A percentile compares a stretch with the other conserved stretches of the same genome.
Conservation (phyloP, 2,329 filamentous ascomycete species). For the Madurella fahalii region DNA sequence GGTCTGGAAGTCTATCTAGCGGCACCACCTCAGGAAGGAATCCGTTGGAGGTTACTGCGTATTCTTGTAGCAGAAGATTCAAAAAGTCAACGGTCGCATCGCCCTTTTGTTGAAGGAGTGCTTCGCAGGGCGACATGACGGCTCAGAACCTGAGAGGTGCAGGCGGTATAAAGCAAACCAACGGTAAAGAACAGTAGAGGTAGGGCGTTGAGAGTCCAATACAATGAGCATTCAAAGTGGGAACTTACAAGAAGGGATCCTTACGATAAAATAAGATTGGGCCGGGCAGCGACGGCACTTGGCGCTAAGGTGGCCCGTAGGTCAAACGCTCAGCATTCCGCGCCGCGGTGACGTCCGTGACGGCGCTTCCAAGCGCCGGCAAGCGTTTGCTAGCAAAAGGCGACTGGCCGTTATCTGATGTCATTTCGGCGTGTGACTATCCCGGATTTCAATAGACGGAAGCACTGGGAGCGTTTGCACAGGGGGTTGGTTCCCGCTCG, state of each 20-base stretch:
- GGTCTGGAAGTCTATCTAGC: constrained; percentile 57
- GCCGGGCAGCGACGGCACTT: constrained; percentile 2
- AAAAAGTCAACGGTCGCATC: neutral
- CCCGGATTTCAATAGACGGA: too few species aligned
- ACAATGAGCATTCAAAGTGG: too few species aligned
- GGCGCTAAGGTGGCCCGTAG: neutral
- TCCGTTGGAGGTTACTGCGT: constrained; percentile 47
- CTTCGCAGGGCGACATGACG: constrained; percentile 21
- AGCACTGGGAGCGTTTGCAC: neutral
- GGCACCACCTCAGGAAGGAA: constrained; percentile 74
- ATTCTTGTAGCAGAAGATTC: constrained; percentile 11
- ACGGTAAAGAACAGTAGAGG: too few species aligned
- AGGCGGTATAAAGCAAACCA: neutral
- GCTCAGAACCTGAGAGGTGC: neutral
- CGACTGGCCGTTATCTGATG: constrained; percentile 5
- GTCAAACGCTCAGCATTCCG: neutral
- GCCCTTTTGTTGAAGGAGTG: neutral
- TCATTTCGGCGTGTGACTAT: constrained; percentile 5
- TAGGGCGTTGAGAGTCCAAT: too few species aligned
- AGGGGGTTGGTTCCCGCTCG: too few species aligned
- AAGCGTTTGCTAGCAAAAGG: too few species aligned
- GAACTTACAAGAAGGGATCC: neutral
- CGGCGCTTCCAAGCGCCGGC: neutral
- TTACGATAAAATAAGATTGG: neutral
- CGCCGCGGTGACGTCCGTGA: constrained; percentile 1